Conservation (phyloP, 352 stramenopile genomes). For the Globisporangium barbulae region DNA sequence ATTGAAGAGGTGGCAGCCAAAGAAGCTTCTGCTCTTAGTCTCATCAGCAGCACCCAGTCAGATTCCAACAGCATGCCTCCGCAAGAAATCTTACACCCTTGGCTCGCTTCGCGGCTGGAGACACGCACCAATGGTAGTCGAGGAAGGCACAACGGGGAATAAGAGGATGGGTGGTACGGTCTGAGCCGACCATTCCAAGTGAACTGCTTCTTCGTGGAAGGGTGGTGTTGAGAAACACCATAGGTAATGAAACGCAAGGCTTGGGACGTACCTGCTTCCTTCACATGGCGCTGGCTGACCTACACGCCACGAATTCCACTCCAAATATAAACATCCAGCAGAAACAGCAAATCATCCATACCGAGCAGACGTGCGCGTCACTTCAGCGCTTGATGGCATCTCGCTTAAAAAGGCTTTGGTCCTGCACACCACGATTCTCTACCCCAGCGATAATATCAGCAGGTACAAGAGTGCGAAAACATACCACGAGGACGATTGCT, state of each 20-base stretch:
- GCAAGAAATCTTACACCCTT: no score
- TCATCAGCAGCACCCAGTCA: no score
- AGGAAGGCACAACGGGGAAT: no score
- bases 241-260: not conserved
- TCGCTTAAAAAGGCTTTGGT: not conserved
- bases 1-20: no score
- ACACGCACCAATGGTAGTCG: no score
- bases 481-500: no score
- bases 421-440: constrained; percentile 2
- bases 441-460: not conserved
- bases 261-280: not conserved
- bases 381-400: not conserved
- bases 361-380: not conserved
- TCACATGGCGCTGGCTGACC: not conserved
- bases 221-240: constrained; percentile 11
- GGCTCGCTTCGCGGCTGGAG: no score
- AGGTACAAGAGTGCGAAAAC: no score
- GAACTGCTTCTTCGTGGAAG: constrained; percentile 6
- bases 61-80: no score
- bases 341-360: not conserved
- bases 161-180: no score
- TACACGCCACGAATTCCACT: constrained; percentile 1
- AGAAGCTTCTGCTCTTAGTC: no score
- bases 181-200: not conserved
- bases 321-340: not conserved